Base-by-base conservation (phyloP, 2,329 filamentous ascomycete species). In the Ophiosphaerella narmari region DNA sequence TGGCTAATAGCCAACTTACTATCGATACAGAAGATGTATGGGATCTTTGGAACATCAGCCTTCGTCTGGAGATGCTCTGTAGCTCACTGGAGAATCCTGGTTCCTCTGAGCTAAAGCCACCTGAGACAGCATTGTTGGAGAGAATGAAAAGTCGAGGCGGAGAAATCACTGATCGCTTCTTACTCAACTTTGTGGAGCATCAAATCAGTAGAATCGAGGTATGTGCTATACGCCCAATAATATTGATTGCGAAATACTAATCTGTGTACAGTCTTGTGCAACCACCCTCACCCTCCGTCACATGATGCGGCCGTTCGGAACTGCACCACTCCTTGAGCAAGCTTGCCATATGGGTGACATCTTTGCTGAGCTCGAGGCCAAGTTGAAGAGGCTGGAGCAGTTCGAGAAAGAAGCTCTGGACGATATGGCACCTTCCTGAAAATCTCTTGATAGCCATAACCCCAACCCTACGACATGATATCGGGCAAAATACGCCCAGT, bases 141-240 rank as follows among this genome's bases (percentile, higher is more conserved):
- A 78, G 82, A 57, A 85, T 88, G 75, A 87, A 85, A 72, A 79
- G 80, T 50, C 77, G 86, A 36, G 90, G 89, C 43, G 91, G 90
- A 9, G 91, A 97, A 70, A 84, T 97, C 46, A 91, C 92, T 24
- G 94, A 97, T 78, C 81, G 85, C 45, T 93, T 96, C 74, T 78
- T 97, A 74, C 76, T 96, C 48, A 91, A 90, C 66, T 91, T 99
- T 66, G 83, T 97, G 72, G 92, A 96, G 71, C 92, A 97, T 70
- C 91, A 97, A 80, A 89, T 99, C 62, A 92, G 89, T 71, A 86
- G 94, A 66, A 95, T 99, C 71, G 94, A 99, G 86, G 91, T 95
- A 79, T 75, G 87, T 76, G 18, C 11, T 29, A 29, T 29, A 6
- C 26, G 7, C 7, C 26, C 7, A 29, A 29, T 3, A 7, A 29